Base-by-base conservation (phyloP, 495 filamentous ascomycete genomes). In the Xylaria castorea region DNA sequence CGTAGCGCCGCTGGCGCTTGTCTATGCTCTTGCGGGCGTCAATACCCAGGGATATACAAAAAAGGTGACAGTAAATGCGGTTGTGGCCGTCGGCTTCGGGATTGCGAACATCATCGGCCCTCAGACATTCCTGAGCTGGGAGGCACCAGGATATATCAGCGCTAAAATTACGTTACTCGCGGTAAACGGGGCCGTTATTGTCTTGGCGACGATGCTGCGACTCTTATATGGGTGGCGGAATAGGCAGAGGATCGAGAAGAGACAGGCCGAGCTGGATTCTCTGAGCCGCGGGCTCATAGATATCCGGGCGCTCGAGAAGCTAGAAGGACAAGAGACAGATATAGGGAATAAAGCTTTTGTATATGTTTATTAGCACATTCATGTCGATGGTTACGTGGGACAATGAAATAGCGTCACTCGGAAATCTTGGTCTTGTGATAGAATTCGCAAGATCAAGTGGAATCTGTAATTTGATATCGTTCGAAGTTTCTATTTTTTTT, bases 61-160 rank as follows among this genome's bases (percentile, higher is more conserved):
- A 20, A 44, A 64, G 55, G 57, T 50, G 20, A 36, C 58, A 5
- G 57, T 51, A 8, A 53, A 83, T 18, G 87, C 89, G 25, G 78
- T 91, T 25, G 79, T 92, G 48, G 82, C 85, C 25, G 87, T 84
- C 16, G 86, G 85, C 20, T 92, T 91, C 81, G 88, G 86, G 22
- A 76, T 91, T 16, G 91, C 89, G 6, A 91, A 89, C 74, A 91
- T 92, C 73, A 90, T 92, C 75, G 89, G 90, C 0, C 91, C 91
- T 5, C 90, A 92, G 78, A 91, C 89, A 3, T 92, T 92, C 79
- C 88, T 87, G 73, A 85, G 83, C 0, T 78, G 75, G 12, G 89
- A 91, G 75, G 88, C 87, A 2, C 90, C 90, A 0, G 81, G 86
- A 6, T 91, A 89, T 74, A 85, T 78, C 12, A 89, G 89, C 1